A percentile compares a stretch with the other conserved stretches of the same genome.
Conservation (phyloP, 1,284 basidiomycete genomes). For the Microbotryum saponariae region DNA sequence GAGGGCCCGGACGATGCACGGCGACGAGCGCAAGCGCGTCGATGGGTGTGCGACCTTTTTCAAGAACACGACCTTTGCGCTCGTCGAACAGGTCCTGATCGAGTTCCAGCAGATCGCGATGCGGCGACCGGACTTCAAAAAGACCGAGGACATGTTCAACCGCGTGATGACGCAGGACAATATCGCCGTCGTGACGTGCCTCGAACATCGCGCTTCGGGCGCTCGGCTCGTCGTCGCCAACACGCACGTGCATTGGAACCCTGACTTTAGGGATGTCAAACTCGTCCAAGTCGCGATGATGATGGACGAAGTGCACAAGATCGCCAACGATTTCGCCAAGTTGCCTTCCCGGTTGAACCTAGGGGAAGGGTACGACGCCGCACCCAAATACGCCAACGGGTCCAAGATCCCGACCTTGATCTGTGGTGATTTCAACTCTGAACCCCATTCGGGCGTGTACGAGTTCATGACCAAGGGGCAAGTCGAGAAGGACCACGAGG, state of each 20-base stretch:
- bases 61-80: slow-evolving; percentile 78
- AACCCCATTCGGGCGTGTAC: slow-evolving; percentile 80
- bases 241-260: slow-evolving; percentile 90
- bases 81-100: slow-evolving; percentile 89
- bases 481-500: slow-evolving; percentile 64
- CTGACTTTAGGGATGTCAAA: slow-evolving; percentile 90
- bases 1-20: slow-evolving; percentile 85
- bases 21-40: slow-evolving; percentile 74
- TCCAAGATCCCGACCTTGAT: slow-evolving; percentile 85
- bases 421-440: slow-evolving; percentile 92
- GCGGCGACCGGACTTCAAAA: slow-evolving; percentile 90
- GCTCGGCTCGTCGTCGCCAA: slow-evolving; percentile 84
- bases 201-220: slow-evolving; percentile 81
- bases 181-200: slow-evolving; percentile 76
- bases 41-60: slow-evolving; percentile 98
- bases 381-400: slow-evolving; percentile 67
- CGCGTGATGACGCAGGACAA: slow-evolving; percentile 94
- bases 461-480: slow-evolving; percentile 73
- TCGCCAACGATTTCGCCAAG: slow-evolving; percentile 72
- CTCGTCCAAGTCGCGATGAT: slow-evolving; percentile 89
- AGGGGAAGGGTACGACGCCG: slow-evolving; percentile 39
- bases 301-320: slow-evolving; percentile 87
- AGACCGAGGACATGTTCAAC: slow-evolving; percentile 99
- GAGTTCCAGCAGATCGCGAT: slow-evolving; percentile 93
- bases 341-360: slow-evolving; percentile 60